These are phyloP conservation scores for Globisporangium radiosum DNA, from an alignment of 352 stramenopile genomes.

Conservation along the genomic window DNA sequence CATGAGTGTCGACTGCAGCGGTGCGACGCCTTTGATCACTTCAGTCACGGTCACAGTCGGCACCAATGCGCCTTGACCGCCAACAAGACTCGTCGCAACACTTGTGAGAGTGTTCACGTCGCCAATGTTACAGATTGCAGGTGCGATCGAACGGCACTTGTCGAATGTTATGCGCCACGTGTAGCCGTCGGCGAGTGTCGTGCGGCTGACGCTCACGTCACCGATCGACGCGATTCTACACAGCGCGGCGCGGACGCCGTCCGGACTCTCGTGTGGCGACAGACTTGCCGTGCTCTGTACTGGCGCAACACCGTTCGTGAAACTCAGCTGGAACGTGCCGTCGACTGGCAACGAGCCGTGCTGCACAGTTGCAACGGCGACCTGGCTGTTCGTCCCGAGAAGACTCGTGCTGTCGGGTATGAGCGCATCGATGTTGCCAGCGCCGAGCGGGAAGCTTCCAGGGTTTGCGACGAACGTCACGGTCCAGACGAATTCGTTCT, in stretches of 20 bases:
- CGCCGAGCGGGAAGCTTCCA: constrained; percentile 86
- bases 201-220: constrained; percentile 52
- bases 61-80: constrained; percentile 24
- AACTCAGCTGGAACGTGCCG: constrained; percentile 51
- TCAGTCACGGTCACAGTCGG: constrained; percentile 47
- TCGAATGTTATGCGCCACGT: constrained; percentile 89
- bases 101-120: constrained; percentile 60
- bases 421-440: constrained; percentile 53
- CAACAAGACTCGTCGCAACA: constrained; percentile 34
- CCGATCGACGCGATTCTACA: constrained; percentile 46
- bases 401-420: constrained; percentile 33
- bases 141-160: constrained; percentile 57
- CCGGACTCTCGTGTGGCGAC: constrained; percentile 45
- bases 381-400: constrained; percentile 35
- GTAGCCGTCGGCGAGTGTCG: constrained; percentile 64
- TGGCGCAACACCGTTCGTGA: constrained; percentile 20
- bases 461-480: constrained; percentile 93
- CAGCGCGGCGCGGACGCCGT: constrained; percentile 37
- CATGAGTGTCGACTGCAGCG: constrained; percentile 37
- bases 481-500: constrained; percentile 90
- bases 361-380: constrained; percentile 22
- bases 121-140: constrained; percentile 88
- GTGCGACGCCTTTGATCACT: constrained; percentile 45
- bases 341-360: constrained; percentile 54
- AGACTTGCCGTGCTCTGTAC: constrained; percentile 36